phyloP scores from a whole-genome alignment of 2,329 filamentous ascomycete species.

The Fusarium irregulare region DNA sequence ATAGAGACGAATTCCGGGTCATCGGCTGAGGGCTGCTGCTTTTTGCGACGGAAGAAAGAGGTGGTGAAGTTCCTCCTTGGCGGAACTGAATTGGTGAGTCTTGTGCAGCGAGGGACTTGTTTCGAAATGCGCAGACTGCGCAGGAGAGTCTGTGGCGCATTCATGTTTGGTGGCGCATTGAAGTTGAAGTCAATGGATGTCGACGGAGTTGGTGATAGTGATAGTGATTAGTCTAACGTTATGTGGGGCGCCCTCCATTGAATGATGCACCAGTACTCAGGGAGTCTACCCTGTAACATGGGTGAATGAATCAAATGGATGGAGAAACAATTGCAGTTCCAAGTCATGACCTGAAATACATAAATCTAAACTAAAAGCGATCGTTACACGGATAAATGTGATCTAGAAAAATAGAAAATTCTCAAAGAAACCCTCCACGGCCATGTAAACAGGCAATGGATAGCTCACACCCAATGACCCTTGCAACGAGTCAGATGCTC shows the following conservation, averaged over 20 bases:
- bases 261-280: background rate
- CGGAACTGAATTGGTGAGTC: slow-evolving; percentile 13
- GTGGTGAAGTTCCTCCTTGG: slow-evolving; percentile 34
- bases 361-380: background rate
- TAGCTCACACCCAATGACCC: background rate
- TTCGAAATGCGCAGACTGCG: slow-evolving; percentile 42
- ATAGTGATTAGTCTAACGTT: slow-evolving; percentile 26
- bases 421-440: background rate
- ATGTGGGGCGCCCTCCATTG: background rate
- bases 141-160: slow-evolving; percentile 43
- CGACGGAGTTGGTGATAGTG: slow-evolving; percentile 12
- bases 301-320: background rate
- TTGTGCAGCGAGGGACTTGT: slow-evolving; percentile 20
- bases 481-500: background rate
- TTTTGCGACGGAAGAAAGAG: slow-evolving; percentile 38
- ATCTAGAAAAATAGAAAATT: background rate
- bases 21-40: slow-evolving; percentile 70
- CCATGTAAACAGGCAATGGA: background rate
- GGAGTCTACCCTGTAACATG: background rate
- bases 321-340: background rate
- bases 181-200: background rate
- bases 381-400: background rate
- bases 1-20: slow-evolving; percentile 85
- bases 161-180: slow-evolving; percentile 42
- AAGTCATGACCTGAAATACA: background rate